A percentile compares a stretch with the other conserved stretches of the same genome.
Conservation (phyloP, 257 asterid species). For the Rubia yunnanensis region DNA sequence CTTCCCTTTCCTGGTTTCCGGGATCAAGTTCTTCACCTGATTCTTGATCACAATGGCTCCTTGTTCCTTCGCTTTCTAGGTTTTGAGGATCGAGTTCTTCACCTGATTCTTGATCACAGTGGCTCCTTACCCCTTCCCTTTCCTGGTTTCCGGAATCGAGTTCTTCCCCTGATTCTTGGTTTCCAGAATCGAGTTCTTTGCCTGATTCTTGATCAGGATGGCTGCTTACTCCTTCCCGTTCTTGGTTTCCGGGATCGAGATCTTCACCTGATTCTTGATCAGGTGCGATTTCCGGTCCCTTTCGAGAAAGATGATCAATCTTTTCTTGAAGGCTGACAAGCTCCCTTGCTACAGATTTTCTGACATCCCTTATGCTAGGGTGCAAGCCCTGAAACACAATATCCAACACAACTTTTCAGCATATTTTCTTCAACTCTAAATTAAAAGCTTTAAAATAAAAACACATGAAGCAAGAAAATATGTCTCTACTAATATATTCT, state of each 20-base stretch:
- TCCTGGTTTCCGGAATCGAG: slow-evolving; percentile 7
- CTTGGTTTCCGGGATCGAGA: too few relatives aligned
- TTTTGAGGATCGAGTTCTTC: slow-evolving; percentile 13
- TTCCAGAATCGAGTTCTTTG: too few relatives aligned
- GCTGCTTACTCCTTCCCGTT: too few relatives aligned
- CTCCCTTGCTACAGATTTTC: slow-evolving; percentile 58
- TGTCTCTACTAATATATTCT: background rate
- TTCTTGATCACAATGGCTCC: too few relatives aligned
- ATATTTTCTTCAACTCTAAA: background rate
- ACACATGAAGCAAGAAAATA: background rate
- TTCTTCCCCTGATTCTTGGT: background rate
- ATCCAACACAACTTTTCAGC: background rate
- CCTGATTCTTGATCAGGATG: too few relatives aligned
- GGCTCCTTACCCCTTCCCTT: too few relatives aligned
- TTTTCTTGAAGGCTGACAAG: slow-evolving; percentile 65
- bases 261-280: slow-evolving; percentile 17
- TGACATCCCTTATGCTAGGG: slow-evolving; percentile 44
- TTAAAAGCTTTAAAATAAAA: background rate
- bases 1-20: too few relatives aligned
- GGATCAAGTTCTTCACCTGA: too few relatives aligned
- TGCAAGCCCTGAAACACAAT: slow-evolving; percentile 45
- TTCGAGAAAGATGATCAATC: slow-evolving; percentile 29
- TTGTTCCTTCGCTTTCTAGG: background rate
- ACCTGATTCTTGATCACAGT: too few relatives aligned
- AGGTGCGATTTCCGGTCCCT: slow-evolving; percentile 11